phyloP scores from a whole-genome alignment of 306 rosid genomes.

The Pueraria montana region DNA sequence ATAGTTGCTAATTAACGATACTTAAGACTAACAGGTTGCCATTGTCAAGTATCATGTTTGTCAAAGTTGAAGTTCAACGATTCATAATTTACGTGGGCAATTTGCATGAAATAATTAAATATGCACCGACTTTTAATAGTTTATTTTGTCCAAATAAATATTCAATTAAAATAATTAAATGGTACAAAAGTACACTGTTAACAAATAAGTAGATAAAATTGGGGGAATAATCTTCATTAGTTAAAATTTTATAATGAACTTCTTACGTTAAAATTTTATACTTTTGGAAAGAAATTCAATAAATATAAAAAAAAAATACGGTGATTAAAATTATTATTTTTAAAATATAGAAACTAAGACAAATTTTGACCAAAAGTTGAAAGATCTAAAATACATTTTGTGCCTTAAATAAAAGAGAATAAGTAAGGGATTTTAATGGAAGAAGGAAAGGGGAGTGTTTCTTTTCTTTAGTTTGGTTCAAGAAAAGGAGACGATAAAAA shows the following conservation, averaged over 20 bases:
- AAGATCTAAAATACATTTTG: too few relatives aligned
- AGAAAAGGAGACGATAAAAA: too few relatives aligned
- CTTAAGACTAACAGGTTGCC: not conserved
- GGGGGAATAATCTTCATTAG: not conserved
- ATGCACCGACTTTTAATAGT: conserved; percentile 19
- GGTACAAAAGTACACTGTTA: not conserved
- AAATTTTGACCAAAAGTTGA: too few relatives aligned
- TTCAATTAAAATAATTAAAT: conserved; percentile 8
- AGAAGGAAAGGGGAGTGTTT: too few relatives aligned
- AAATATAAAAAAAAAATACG: too few relatives aligned
- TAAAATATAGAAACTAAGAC: too few relatives aligned
- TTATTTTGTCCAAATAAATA: not conserved
- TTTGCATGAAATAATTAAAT: not conserved
- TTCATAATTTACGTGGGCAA: not conserved
- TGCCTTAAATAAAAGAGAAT: too few relatives aligned
- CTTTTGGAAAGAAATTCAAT: not conserved
- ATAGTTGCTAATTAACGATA: not conserved
- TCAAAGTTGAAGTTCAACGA: conserved; percentile 15
- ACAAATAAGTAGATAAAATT: not conserved
- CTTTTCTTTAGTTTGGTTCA: too few relatives aligned
- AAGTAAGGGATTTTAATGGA: too few relatives aligned
- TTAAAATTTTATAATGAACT: not conserved
- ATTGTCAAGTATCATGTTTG: not conserved
- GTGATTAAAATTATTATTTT: too few relatives aligned
- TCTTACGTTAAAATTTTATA: not conserved